phyloP scores from a whole-genome alignment of 2,329 filamentous ascomycete species.

The Colletotrichum lini region DNA sequence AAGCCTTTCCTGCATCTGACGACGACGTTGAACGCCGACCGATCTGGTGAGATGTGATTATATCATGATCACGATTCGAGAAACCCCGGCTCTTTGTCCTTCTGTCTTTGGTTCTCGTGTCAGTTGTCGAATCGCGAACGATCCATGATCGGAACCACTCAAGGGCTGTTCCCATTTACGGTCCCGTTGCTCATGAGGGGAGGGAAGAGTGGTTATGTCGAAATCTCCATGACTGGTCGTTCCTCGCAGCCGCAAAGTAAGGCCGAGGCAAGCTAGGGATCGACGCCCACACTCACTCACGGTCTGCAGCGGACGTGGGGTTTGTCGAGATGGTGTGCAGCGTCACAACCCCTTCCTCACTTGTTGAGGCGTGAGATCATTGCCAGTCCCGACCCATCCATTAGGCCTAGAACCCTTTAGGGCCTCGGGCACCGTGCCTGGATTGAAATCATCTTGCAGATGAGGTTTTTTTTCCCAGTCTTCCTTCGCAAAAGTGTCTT shows the following conservation, averaged over 20 bases:
- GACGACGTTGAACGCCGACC: slow-evolving; percentile 2
- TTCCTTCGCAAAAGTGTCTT: slow-evolving; percentile 4
- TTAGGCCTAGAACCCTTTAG: too few species aligned
- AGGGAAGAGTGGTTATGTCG: too few species aligned
- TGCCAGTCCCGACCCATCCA: neutral
- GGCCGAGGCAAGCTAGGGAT: too few species aligned
- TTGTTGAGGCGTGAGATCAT: slow-evolving; percentile 22
- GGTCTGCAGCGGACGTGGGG: neutral
- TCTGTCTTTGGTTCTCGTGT: too few species aligned
- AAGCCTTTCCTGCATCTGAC: slow-evolving; percentile 18
- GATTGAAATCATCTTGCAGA: neutral
- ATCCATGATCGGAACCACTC: too few species aligned
- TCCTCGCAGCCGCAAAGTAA: too few species aligned
- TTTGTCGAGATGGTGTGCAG: slow-evolving; percentile 33
- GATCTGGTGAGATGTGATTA: slow-evolving; percentile 39
- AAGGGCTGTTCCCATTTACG: too few species aligned
- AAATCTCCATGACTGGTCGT: too few species aligned
- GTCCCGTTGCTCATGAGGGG: too few species aligned
- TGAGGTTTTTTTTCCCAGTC: slow-evolving; percentile 24
- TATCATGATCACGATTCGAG: slow-evolving; percentile 11
- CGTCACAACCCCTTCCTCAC: slow-evolving; percentile 6
- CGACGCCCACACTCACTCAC: too few species aligned
- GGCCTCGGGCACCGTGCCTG: neutral
- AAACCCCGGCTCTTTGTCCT: neutral
- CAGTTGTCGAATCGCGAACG: too few species aligned